Percentiles rank a stretch among this genome's conserved stretches.
phyloP scores from a whole-genome alignment of 2,329 filamentous ascomycete genomes.

The Arthrinium phaeospermum region DNA sequence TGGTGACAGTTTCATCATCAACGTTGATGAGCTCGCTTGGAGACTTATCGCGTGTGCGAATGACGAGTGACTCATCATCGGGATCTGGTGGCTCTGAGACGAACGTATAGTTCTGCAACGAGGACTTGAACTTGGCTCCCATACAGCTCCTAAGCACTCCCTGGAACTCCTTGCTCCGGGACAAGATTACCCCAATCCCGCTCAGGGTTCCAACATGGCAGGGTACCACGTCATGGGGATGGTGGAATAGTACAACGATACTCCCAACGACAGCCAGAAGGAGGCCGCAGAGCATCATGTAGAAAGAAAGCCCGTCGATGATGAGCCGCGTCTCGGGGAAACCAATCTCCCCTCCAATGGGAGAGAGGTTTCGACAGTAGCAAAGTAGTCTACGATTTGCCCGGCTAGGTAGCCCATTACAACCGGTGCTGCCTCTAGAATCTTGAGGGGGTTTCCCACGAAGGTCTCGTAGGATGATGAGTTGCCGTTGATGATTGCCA shows the following conservation, averaged over 20 bases:
- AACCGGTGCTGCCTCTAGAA: neutral
- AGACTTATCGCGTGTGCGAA: neutral
- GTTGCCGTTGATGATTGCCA: constrained; percentile 9
- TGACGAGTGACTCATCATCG: neutral
- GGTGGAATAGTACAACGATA: constrained; percentile 5
- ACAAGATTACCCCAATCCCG: constrained; percentile 14
- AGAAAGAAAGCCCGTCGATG: constrained; percentile 16
- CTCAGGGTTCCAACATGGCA: constrained; percentile 12
- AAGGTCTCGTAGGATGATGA: constrained; percentile 19
- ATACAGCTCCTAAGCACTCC: constrained; percentile 2
- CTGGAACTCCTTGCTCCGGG: neutral
- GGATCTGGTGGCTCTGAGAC: neutral
- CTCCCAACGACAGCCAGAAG: constrained; percentile 14
- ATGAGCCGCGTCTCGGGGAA: constrained; percentile 13
- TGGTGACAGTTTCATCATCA: neutral
- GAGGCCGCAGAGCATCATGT: constrained; percentile 15
- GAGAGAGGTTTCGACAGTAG: constrained; percentile 5
- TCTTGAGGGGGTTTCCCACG: neutral
- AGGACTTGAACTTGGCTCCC: constrained; percentile 9
- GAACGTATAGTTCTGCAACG: constrained; percentile 10
- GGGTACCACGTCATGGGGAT: constrained; percentile 10
- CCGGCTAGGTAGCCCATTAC: constrained; percentile 17
- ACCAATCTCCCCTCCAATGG: constrained; percentile 16
- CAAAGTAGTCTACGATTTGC: constrained; percentile 5
- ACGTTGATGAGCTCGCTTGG: neutral